Evolutionary conservation across 257 asterid species (phyloP).

Genomic region (Petunia secreta): DNA sequence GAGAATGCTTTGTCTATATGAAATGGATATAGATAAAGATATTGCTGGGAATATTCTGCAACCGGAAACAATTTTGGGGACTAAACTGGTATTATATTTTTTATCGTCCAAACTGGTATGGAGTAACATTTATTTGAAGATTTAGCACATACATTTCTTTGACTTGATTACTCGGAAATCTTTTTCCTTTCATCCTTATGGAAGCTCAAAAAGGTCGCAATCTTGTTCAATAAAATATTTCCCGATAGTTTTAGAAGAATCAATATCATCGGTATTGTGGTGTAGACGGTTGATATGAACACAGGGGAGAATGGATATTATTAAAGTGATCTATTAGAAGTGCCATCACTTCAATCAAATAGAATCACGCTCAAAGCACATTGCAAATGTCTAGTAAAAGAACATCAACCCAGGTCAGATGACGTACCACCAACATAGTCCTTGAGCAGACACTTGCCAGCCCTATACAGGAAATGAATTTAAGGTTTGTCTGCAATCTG

Average conservation of each 20-base stretch:
- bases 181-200: not conserved
- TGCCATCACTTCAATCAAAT: not conserved
- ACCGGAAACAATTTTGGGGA: not conserved
- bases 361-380: not conserved
- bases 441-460: not conserved
- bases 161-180: not conserved
- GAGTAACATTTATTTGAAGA: not conserved
- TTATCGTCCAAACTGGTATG: no score
- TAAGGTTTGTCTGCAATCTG: constrained; percentile 20
- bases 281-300: not conserved
- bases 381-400: not conserved
- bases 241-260: not conserved
- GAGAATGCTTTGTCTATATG: not conserved
- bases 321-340: not conserved
- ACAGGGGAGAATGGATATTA: not conserved
- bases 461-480: not conserved
- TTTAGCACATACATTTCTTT: not conserved
- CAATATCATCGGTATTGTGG: not conserved
- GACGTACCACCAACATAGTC: not conserved
- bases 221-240: not conserved
- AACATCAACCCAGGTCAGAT: not conserved
- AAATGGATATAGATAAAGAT: not conserved
- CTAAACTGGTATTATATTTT: no score
- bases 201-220: not conserved
- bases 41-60: not conserved